Evolutionary conservation across 108 stramenopile genomes (phyloP), one percentile per base, ranked within the genome.

Genomic region (Stephanodiscus triporus): DNA sequence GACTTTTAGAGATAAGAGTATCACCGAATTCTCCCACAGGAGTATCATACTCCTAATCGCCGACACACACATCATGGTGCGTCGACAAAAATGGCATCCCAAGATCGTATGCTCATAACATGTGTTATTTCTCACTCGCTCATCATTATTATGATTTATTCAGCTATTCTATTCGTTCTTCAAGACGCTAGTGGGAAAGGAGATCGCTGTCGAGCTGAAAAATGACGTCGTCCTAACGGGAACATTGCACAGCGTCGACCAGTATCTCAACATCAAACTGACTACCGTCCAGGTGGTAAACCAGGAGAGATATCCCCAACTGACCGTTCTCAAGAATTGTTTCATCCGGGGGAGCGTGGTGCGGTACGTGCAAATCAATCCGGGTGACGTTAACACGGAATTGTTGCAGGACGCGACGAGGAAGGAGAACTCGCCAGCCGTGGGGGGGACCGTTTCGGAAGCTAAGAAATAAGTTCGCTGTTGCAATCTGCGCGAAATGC

Each of bases 111-210:
- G 14, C 13, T 24, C 23, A 6, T 49, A 49, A 19, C 53, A 22
- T 6, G 23, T 54, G 53, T 24, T 26, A 27, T 27, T 26, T 54
- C 53, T 24, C 53, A 54, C 53, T 54, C 4, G 11, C 36, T 26
- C 36, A 22, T 30, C 27, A 30, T 29, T 55, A 19, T 59, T 55
- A 19, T 59, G 9, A 42, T 47, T 36, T 48, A 43, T 65, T 17
- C 73, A 98, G 99, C 84, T 99, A 72, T 99, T 99, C 79, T 93
- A 95, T 66, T 97, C 98, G 38, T 98, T 99, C 72, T 99, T 99
- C 98, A 99, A 99, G 83, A 99, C 98, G n/a, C 89, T 99, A 53
- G 97, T 98, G 26, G 98, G 97, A 50, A 98, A 99, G 73, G 95
- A 97, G 60, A 87, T 99, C 43, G 97, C 96, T 7, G 98, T 99